Conservation (phyloP, 352 stramenopile species). For the Globisporangium irregulare region DNA sequence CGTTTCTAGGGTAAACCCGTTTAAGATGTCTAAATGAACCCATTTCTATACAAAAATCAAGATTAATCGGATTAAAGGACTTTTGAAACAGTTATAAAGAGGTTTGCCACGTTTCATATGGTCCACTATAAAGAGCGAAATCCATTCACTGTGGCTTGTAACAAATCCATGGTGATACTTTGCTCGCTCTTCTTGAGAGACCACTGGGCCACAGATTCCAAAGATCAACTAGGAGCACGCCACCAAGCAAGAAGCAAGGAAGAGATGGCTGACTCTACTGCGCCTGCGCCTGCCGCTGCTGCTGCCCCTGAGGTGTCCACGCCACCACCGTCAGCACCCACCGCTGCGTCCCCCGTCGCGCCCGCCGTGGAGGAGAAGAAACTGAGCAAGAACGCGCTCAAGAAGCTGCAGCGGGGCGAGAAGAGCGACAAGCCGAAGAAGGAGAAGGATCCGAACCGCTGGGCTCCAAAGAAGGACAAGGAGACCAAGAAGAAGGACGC, state of each 20-base stretch:
- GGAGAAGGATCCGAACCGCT: slow-evolving; percentile 94
- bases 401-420: slow-evolving; percentile 89
- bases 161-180: not conserved
- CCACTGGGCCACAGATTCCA: slow-evolving; percentile 6
- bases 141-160: not conserved
- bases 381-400: slow-evolving; percentile 95
- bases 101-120: not conserved
- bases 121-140: not conserved
- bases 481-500: slow-evolving; percentile 79
- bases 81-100: not conserved
- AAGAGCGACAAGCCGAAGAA: slow-evolving; percentile 91
- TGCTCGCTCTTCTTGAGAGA: not conserved
- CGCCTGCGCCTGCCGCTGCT: not conserved
- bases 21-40: not conserved
- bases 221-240: not conserved
- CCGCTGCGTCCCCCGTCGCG: not conserved
- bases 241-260: not conserved
- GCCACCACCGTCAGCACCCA: slow-evolving; percentile 14
- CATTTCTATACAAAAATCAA: not conserved
- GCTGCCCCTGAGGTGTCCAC: slow-evolving; percentile 8
- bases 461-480: slow-evolving; percentile 85
- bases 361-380: slow-evolving; percentile 47
- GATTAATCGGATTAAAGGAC: not conserved
- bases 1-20: not conserved
- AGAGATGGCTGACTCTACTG: slow-evolving; percentile 19